These are phyloP conservation scores for Ogataea allantospora DNA, from an alignment of 805 yeast species.

Conservation along the genomic window DNA sequence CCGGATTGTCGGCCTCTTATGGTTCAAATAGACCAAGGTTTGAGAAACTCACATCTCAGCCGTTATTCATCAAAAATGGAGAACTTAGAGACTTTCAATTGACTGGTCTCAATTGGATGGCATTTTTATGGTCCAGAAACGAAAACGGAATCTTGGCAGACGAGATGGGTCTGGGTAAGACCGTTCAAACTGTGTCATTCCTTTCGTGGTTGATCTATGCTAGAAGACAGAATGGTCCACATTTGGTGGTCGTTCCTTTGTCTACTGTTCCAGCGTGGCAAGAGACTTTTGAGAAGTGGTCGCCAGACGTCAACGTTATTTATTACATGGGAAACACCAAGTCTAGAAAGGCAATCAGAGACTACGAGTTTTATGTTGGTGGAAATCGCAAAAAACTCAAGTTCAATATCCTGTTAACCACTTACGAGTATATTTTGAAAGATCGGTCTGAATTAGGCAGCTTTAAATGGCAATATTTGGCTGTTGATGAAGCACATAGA, in stretches of 20 bases:
- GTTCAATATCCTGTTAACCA: conserved; percentile 88
- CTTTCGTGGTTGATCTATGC: conserved; percentile 94
- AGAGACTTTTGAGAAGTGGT: conserved; percentile 96
- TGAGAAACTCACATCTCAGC: conserved; percentile 84
- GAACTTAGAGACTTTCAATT: conserved; percentile 95
- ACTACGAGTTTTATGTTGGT: conserved; percentile 72
- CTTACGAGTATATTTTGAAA: conserved; percentile 93
- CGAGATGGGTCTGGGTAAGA: conserved; percentile 98
- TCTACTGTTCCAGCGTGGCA: conserved; percentile 99
- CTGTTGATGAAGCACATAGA: conserved; percentile 98
- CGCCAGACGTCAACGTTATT: conserved; percentile 92
- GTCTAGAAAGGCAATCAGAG: conserved; percentile 78
- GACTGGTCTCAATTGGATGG: conserved; percentile 99
- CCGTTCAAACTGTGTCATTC: conserved; percentile 94
- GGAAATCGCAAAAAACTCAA: conserved; percentile 68
- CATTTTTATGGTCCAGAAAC: conserved; percentile 94
- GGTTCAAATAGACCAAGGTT: conserved; percentile 78
- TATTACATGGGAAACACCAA: conserved; percentile 90
- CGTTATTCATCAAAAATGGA: conserved; percentile 85
- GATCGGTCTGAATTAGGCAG: conserved; percentile 79
- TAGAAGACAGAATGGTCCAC: conserved; percentile 96
- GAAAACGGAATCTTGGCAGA: conserved; percentile 97
- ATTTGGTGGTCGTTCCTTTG: conserved; percentile 91
- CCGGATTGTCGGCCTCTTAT: conserved; percentile 75
- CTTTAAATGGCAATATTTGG: conserved; percentile 92